Base-by-base conservation (phyloP, 2,329 filamentous ascomycete species). In the Nemania sp. region DNA sequence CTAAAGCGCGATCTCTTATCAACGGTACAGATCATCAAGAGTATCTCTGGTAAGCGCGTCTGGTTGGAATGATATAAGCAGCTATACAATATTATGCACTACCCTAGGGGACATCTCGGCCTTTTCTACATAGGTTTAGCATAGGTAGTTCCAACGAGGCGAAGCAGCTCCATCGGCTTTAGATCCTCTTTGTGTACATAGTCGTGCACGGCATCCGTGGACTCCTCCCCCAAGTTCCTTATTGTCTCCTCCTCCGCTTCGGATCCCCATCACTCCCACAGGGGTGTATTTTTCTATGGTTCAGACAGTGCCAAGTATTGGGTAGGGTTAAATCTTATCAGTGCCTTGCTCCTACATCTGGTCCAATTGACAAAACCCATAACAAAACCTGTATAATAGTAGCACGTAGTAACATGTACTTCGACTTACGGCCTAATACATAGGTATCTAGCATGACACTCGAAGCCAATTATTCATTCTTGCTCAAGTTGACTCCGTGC, bases 91-190 rank as follows among this genome's bases (percentile, higher is more conserved):
- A 51, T 27, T 41, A 41, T 41, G 15, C 13, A 41, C 11, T 41
- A 45, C 18, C 5, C 49, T 29, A 52, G 24, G 49, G 24, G 29
- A 10, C 38, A 59, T 54, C 66, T 70, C 70, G 74, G 69, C n/a
- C 73, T 67, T 62, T 71, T 74, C 67, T 72, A 22, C 38, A 41
- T 41, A 41, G 70, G 72, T 58, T 67, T 73, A 73, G 72, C 49
- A 66, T 66, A 53, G 38, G 47, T 26, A 53, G 38, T 54, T 26
- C 41, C 56, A 49, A 60, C 66, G 66, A 73, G 73, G 73, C 73
- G 73, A 72, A 75, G 73, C 73, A 71, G 69, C 73, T 73, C 72
- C 70, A 70, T 75, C 73, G 69, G 72, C 71, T 72, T n/a, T 72
- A 69, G 70, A 72, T 75, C 74, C 71, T 73, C 66, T 67, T 38